Evolutionary conservation across 208 protist genomes (phyloP).

Genomic region (Trypanosoma platydactyli): DNA sequence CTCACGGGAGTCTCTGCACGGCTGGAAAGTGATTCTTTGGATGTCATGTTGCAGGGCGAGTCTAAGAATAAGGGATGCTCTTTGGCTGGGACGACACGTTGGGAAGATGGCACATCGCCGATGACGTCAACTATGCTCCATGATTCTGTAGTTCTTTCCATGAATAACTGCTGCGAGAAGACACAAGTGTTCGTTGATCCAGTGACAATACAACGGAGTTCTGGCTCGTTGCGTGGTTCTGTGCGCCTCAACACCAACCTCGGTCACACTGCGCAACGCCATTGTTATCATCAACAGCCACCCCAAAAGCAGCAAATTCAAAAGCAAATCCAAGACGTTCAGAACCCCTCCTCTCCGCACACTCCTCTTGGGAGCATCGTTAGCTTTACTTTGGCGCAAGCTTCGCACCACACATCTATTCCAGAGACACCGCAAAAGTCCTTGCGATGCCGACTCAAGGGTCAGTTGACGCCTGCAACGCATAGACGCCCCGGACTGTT

Average conservation of each 20-base stretch:
- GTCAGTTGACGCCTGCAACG: constrained; percentile 6
- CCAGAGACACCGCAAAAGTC: constrained; percentile 55
- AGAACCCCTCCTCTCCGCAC: constrained; percentile 23
- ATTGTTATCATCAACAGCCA: background rate
- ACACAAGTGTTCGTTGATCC: constrained; percentile 2
- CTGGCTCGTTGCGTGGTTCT: background rate
- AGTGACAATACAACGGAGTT: background rate
- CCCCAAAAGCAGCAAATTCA: background rate
- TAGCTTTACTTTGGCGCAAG: background rate
- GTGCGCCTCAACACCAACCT: no score
- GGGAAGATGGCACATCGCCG: background rate
- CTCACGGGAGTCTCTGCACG: constrained; percentile 4
- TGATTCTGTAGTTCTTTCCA: no score
- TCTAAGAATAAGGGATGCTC: background rate
- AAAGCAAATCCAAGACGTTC: no score
- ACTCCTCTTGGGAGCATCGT: constrained; percentile 41
- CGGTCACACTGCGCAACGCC: no score
- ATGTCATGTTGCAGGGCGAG: background rate
- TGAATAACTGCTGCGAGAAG: background rate
- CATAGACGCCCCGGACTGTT: constrained; percentile 16
- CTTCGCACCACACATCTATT: constrained; percentile 26
- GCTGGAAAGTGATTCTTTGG: constrained; percentile 3
- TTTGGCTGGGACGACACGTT: background rate
- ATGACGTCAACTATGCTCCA: background rate
- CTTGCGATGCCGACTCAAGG: constrained; percentile 22